Evolutionary conservation across 495 filamentous ascomycete genomes (phyloP).

Genomic region (Aspergillus nanangensis): DNA sequence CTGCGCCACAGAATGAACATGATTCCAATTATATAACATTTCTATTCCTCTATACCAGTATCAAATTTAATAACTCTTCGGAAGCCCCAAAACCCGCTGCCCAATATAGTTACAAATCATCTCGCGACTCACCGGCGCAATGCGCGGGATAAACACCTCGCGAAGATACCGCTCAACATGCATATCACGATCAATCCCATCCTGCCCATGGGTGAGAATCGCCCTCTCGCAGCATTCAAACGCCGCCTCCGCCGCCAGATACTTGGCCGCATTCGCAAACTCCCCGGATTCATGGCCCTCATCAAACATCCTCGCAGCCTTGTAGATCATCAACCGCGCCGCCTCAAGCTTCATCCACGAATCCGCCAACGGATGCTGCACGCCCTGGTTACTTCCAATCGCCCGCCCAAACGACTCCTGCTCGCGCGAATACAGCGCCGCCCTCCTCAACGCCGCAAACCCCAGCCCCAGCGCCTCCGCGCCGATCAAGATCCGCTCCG

Average conservation of each 20-base stretch:
- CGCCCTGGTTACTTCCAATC: slow-evolving; percentile 61
- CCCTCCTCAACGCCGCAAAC: slow-evolving; percentile 54
- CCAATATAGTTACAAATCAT: slow-evolving; percentile 68
- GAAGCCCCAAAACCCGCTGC: slow-evolving; percentile 5
- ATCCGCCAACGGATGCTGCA: slow-evolving; percentile 61
- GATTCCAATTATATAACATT: too few relatives aligned
- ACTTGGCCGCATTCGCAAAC: slow-evolving; percentile 62
- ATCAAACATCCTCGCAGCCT: slow-evolving; percentile 62
- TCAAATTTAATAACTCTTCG: background rate
- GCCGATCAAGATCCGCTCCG: slow-evolving; percentile 61
- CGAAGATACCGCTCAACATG: slow-evolving; percentile 63
- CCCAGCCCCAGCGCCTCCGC: slow-evolving; percentile 66
- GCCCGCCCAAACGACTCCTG: slow-evolving; percentile 57
- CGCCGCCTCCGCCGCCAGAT: slow-evolving; percentile 64
- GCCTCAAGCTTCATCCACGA: slow-evolving; percentile 67
- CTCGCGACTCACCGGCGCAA: slow-evolving; percentile 62
- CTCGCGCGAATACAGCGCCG: slow-evolving; percentile 54
- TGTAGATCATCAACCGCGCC: slow-evolving; percentile 63
- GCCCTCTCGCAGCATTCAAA: slow-evolving; percentile 60
- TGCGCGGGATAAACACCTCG: slow-evolving; percentile 56
- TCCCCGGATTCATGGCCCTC: slow-evolving; percentile 49
- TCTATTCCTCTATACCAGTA: too few relatives aligned
- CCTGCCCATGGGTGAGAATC: slow-evolving; percentile 53
- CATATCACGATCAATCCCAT: slow-evolving; percentile 68
- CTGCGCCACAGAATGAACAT: too few relatives aligned